phyloP scores from a whole-genome alignment of 495 filamentous ascomycete genomes.

The Xylaria palmicola region DNA sequence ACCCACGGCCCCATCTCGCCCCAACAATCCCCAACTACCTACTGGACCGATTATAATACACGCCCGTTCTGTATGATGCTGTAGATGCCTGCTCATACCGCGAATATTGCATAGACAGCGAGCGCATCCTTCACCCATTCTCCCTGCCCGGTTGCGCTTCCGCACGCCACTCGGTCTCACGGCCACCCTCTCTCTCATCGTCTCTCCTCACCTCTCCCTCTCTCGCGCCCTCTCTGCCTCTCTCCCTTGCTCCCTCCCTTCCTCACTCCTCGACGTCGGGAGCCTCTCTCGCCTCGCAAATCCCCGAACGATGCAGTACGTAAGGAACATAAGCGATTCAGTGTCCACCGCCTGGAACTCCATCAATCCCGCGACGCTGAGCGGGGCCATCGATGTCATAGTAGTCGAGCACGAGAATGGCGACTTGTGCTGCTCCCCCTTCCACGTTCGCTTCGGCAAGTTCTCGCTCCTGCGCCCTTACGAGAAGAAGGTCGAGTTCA shows the following conservation, averaged over 20 bases:
- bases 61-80: background rate
- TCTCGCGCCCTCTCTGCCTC: background rate
- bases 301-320: constrained; percentile 81
- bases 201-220: background rate
- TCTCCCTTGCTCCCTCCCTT: background rate
- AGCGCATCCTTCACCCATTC: background rate
- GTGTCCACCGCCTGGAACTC: constrained; percentile 99
- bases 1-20: constrained; percentile 5
- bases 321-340: constrained; percentile 89
- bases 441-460: constrained; percentile 98
- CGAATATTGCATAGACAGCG: background rate
- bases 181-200: background rate
- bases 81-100: background rate
- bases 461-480: constrained; percentile 92
- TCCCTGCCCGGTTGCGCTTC: background rate
- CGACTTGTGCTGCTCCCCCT: constrained; percentile 82
- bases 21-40: constrained; percentile 2
- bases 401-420: constrained; percentile 98
- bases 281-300: background rate
- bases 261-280: background rate
- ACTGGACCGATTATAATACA: background rate
- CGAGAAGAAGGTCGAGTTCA: constrained; percentile 99
- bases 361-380: constrained; percentile 96
- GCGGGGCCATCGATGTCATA: constrained; percentile 97
- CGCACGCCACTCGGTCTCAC: background rate